These are phyloP conservation scores for Fusarium pseudoanthophilum DNA, from an alignment of 2,329 filamentous ascomycete genomes.

Conservation along the genomic window DNA sequence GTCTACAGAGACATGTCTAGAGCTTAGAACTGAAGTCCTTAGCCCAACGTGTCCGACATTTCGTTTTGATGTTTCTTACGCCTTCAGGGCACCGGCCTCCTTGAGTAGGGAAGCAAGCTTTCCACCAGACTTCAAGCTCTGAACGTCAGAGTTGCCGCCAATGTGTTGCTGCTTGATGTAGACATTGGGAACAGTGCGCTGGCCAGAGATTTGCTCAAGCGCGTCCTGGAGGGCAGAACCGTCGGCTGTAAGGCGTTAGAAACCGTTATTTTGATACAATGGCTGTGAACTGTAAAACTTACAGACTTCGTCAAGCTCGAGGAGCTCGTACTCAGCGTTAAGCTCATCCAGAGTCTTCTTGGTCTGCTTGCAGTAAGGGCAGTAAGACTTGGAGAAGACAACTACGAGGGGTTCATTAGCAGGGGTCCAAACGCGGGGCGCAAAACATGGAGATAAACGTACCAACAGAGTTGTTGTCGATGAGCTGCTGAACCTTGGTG, in stretches of 20 bases:
- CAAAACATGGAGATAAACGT: slow-evolving; percentile 48
- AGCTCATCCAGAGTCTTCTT: slow-evolving; percentile 78
- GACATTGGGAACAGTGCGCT: slow-evolving; percentile 94
- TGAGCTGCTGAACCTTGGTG: slow-evolving; percentile 84
- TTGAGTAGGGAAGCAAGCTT: slow-evolving; percentile 56
- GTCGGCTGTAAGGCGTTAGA: slow-evolving; percentile 69
- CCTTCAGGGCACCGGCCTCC: slow-evolving; percentile 56
- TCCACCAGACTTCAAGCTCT: slow-evolving; percentile 62
- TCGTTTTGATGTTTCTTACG: slow-evolving; percentile 48
- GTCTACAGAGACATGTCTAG: slow-evolving; percentile 24
- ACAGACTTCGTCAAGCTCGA: slow-evolving; percentile 90
- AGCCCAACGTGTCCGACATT: slow-evolving; percentile 6
- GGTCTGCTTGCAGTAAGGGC: slow-evolving; percentile 86
- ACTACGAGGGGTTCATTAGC: slow-evolving; percentile 58
- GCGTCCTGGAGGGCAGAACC: slow-evolving; percentile 85
- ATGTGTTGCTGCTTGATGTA: slow-evolving; percentile 93
- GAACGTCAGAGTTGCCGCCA: slow-evolving; percentile 92
- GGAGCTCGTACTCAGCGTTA: slow-evolving; percentile 76
- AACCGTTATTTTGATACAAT: background rate
- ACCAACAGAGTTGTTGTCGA: slow-evolving; percentile 89
- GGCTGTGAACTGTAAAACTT: slow-evolving; percentile 51
- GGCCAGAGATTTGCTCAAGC: slow-evolving; percentile 80
- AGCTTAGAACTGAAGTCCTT: slow-evolving; percentile 39
- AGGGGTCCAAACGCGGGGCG: background rate
- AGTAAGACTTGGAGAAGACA: slow-evolving; percentile 97